Evolutionary conservation across 2,329 filamentous ascomycete species (phyloP), one percentile per base, ranked within the genome.

Genomic region (Colletotrichum zoysiae): DNA sequence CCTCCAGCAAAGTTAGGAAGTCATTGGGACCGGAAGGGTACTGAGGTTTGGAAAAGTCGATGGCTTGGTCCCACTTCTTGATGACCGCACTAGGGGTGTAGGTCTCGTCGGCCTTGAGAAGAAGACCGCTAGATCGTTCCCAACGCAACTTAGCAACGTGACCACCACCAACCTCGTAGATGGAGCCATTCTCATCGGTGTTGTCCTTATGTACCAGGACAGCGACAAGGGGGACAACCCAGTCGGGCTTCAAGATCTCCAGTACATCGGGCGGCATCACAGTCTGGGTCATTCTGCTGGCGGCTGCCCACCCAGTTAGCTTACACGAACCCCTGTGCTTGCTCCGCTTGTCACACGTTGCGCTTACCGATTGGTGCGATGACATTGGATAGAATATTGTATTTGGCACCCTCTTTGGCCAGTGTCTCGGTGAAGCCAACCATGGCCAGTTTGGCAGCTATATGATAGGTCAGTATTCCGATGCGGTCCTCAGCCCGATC

Each of bases 371-470:
- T 95, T 65, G 96, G 96, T 23, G 96, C 95, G 84, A 99, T 97
- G 78, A 94, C 94, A 83, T 99, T 99, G 86, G 88, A 90, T 78
- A 97, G 85, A 77, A 99, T 98, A 88, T 98, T 98, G 87, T 99
- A 99, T 85, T 98, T 98, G 80, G 90, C 87, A 76, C 96, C 96
- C 86, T 99, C 96, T 88, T 98, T 98, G 73, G 96, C 96, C 74
- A 99, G 88, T 5, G 96, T 98, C 88, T 99, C 95, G 50, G 95
- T 98, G 86, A 98, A 98, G 76, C 95, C 96, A 74, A 99, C 95
- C 86, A 97, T 91, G 75, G 93, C 93, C 75, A 98, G 88, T 87
- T 98, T 99, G 79, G 96, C 96, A 73, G 96, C 95, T 86, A 38
- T 16, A 23, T 33, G 51, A 20, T 33, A 12, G 61, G 58, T 71